Conservation (phyloP, 139 green algal species). For the Prasinococcaceae sp. region DNA sequence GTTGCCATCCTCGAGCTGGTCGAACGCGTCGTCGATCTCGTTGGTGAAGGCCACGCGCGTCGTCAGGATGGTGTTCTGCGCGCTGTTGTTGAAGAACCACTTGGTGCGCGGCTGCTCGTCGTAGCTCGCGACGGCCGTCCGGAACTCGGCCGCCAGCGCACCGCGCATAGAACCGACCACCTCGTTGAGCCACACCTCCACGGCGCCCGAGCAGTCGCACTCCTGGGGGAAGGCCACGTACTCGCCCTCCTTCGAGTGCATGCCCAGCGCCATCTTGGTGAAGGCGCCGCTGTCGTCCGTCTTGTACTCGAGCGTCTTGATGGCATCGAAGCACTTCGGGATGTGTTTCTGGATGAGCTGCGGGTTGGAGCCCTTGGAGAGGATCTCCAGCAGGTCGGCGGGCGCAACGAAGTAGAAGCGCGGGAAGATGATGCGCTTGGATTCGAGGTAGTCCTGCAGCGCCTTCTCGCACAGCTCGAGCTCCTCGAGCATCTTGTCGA, state of each 20-base stretch:
- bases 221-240: slow-evolving; percentile 59
- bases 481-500: slow-evolving; percentile 68
- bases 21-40: slow-evolving; percentile 53
- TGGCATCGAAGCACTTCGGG: slow-evolving; percentile 81
- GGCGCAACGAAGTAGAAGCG: slow-evolving; percentile 89
- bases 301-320: slow-evolving; percentile 71
- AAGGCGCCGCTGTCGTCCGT: slow-evolving; percentile 30
- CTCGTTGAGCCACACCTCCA: slow-evolving; percentile 62
- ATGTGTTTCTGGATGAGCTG: slow-evolving; percentile 70
- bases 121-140: slow-evolving; percentile 58
- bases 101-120: slow-evolving; percentile 64
- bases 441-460: slow-evolving; percentile 82
- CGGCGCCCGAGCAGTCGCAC: slow-evolving; percentile 59
- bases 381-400: slow-evolving; percentile 79
- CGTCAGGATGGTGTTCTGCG: slow-evolving; percentile 70
- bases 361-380: slow-evolving; percentile 70
- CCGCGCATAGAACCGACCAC: slow-evolving; percentile 66
- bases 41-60: slow-evolving; percentile 78
- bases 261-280: slow-evolving; percentile 59
- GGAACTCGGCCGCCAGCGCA: slow-evolving; percentile 57
- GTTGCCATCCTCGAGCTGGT: slow-evolving; percentile 81
- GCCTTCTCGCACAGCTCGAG: slow-evolving; percentile 89
- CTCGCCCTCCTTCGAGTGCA: slow-evolving; percentile 69
- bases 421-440: slow-evolving; percentile 76
- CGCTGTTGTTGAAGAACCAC: slow-evolving; percentile 73